Evolutionary conservation across 2,329 filamentous ascomycete genomes (phyloP).

Genomic region (Leptographium galeiforme): DNA sequence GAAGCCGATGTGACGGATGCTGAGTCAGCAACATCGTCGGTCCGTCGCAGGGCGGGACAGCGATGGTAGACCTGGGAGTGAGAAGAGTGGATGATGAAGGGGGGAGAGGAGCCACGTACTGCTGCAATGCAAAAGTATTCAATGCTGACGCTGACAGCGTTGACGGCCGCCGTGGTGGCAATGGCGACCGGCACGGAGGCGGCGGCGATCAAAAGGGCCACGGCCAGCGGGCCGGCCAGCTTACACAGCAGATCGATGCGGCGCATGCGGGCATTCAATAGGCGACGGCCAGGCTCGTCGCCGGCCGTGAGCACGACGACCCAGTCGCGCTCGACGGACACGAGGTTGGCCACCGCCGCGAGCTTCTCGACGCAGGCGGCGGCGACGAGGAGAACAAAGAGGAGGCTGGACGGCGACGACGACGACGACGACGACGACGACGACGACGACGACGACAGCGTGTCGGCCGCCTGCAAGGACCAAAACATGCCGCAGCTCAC

Average conservation of each 20-base stretch:
- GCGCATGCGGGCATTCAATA: conserved; percentile 40
- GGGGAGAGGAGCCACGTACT: conserved; percentile 11
- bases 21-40: background rate
- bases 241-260: conserved; percentile 47
- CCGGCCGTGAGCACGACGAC: conserved; percentile 36
- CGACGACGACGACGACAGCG: no score
- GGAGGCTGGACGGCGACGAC: background rate
- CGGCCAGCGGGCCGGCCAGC: conserved; percentile 36
- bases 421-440: no score
- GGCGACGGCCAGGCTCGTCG: conserved; percentile 16
- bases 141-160: conserved; percentile 27
- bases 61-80: conserved; percentile 13
- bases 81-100: background rate
- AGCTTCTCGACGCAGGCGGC: conserved; percentile 60
- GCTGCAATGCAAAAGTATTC: conserved; percentile 34
- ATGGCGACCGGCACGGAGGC: conserved; percentile 32
- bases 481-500: conserved; percentile 33
- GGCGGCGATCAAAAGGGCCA: conserved; percentile 32
- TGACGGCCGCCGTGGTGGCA: conserved; percentile 32
- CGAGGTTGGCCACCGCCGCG: conserved; percentile 47
- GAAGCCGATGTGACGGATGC: background rate
- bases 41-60: conserved; percentile 9
- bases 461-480: conserved; percentile 13
- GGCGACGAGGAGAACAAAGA: conserved; percentile 12
- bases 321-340: conserved; percentile 63